phyloP scores from a whole-genome alignment of 208 protist species.

The Sergeia podlipaevii region DNA sequence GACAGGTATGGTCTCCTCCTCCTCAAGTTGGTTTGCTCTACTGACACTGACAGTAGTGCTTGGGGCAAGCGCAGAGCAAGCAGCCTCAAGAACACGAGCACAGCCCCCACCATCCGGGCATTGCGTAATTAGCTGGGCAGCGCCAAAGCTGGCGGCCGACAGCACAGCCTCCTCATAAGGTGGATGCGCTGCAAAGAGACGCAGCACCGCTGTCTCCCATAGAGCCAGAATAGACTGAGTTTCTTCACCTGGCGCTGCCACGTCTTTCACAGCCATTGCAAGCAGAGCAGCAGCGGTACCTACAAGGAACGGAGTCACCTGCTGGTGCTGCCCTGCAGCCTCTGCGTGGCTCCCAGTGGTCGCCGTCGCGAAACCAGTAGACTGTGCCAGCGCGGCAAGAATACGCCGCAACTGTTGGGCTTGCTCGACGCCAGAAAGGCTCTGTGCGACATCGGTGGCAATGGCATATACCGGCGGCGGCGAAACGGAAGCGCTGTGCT shows the following conservation, averaged over 20 bases:
- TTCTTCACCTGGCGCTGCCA: conserved; percentile 12
- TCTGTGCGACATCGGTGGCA: no score
- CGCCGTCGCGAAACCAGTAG: not conserved
- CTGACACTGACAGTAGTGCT: not conserved
- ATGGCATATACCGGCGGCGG: no score
- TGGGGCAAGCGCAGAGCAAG: conserved; percentile 20
- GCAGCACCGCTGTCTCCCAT: conserved; percentile 21
- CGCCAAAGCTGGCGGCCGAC: conserved; percentile 33
- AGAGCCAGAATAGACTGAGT: not conserved
- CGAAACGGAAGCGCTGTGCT: conserved; percentile 21
- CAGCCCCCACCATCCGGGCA: conserved; percentile 17
- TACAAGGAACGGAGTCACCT: not conserved
- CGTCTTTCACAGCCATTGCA: conserved; percentile 11
- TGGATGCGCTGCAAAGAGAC: conserved; percentile 34
- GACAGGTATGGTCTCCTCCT: conserved; percentile 16
- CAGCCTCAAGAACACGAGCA: conserved; percentile 15
- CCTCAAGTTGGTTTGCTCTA: not conserved
- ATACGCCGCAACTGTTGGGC: conserved; percentile 23
- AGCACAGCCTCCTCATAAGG: conserved; percentile 29
- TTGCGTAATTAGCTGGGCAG: conserved; percentile 36
- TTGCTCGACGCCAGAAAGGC: no score
- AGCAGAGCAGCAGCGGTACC: not conserved
- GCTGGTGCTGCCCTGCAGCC: not conserved
- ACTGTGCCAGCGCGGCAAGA: not conserved
- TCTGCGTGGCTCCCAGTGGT: not conserved